Conservation (phyloP, 805 yeast species). For the Nakazawaea wyomingensis region DNA sequence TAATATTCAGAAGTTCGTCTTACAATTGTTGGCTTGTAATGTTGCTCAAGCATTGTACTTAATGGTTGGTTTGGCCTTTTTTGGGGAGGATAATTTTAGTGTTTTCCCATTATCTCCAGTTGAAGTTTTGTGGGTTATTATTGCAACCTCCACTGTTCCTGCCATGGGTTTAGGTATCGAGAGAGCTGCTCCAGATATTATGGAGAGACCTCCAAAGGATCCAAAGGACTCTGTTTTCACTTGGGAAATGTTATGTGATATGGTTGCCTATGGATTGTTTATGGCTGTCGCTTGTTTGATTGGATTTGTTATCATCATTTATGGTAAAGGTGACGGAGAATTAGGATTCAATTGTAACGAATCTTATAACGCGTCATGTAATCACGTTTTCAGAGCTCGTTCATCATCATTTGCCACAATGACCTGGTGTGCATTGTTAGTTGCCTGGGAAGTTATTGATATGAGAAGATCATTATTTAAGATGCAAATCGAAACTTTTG, state of each 20-base stretch:
- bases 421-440: conserved; percentile 80
- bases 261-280: conserved; percentile 66
- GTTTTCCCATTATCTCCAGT: conserved; percentile 82
- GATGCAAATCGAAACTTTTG: conserved; percentile 60
- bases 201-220: conserved; percentile 60
- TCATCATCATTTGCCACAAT: conserved; percentile 73
- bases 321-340: conserved; percentile 59
- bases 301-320: conserved; percentile 61
- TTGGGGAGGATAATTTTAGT: conserved; percentile 55
- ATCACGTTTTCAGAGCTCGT: conserved; percentile 66
- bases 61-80: conserved; percentile 69
- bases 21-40: conserved; percentile 68
- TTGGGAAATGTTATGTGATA: conserved; percentile 61
- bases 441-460: conserved; percentile 84
- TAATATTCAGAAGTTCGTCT: conserved; percentile 72
- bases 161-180: conserved; percentile 80
- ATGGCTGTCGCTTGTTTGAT: conserved; percentile 69
- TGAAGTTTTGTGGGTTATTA: conserved; percentile 75
- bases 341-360: conserved; percentile 65
- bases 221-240: conserved; percentile 54
- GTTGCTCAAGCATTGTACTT: conserved; percentile 66
- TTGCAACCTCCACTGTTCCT: conserved; percentile 75
- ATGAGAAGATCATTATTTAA: conserved; percentile 63
- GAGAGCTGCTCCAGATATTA: conserved; percentile 55
- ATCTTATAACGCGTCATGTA: conserved; percentile 41